Percentiles rank a stretch among this genome's conserved stretches.
Evolutionary conservation across 2,329 filamentous ascomycete genomes (phyloP).

Genomic region (Neoarthrinium moseri): DNA sequence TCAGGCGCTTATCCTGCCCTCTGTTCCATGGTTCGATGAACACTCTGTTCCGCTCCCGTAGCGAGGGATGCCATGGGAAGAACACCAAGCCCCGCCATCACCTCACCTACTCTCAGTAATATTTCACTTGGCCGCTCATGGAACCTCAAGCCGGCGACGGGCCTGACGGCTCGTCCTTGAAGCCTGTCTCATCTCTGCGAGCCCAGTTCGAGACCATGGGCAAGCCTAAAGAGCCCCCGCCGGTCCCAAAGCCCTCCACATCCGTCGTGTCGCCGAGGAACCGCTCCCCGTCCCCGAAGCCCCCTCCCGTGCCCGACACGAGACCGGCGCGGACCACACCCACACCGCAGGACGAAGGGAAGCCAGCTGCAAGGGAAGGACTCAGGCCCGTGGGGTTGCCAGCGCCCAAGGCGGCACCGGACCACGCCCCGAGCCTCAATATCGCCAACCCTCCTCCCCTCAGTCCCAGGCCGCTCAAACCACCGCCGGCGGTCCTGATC

Average conservation of each 20-base stretch:
- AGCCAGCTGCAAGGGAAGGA: slow-evolving; percentile 22
- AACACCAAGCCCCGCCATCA: slow-evolving; percentile 3
- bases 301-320: slow-evolving; percentile 28
- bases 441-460: slow-evolving; percentile 41
- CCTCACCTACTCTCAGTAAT: not conserved
- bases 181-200: slow-evolving; percentile 77
- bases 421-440: slow-evolving; percentile 32
- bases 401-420: slow-evolving; percentile 17
- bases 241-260: slow-evolving; percentile 23
- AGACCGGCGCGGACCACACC: slow-evolving; percentile 26
- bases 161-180: slow-evolving; percentile 76
- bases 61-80: slow-evolving; percentile 6
- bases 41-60: not conserved
- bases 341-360: slow-evolving; percentile 20
- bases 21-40: slow-evolving; percentile 4
- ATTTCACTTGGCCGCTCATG: slow-evolving; percentile 31
- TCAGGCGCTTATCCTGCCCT: no score
- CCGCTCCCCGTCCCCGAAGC: slow-evolving; percentile 30
- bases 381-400: slow-evolving; percentile 16
- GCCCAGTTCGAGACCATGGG: slow-evolving; percentile 80
- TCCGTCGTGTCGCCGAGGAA: slow-evolving; percentile 30
- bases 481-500: slow-evolving; percentile 63
- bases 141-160: slow-evolving; percentile 51
- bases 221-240: slow-evolving; percentile 41
- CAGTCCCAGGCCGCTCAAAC: slow-evolving; percentile 41